Evolutionary conservation across 768 basidiomycete species (phyloP), one percentile per base, ranked within the genome.

Genomic region (Tricholoma sp.): DNA sequence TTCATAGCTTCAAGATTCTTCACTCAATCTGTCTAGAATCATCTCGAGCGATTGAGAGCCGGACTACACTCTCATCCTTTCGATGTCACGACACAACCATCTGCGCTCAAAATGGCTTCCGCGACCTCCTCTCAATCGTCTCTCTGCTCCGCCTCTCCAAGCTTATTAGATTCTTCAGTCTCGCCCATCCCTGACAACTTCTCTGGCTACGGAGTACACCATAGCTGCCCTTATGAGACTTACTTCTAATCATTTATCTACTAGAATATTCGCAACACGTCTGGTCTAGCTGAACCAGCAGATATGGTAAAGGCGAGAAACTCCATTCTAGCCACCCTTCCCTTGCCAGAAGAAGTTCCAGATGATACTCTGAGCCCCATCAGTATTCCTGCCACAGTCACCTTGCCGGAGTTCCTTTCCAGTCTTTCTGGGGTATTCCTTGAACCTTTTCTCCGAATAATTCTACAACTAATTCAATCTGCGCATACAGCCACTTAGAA

Each of bases 281-380:
- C 69, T 3, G 58, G 59, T 6, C 67, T 69, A 4, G 70, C 69
- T 20, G 74, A 77, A 48, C 74, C 76, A 9, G 67, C 75, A 47
- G 78, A 77, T 31, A 73, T 77, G 53, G 77, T 82, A 56, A 73
- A 77, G 44, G 76, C 79, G 3, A 74, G 89, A 67, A 80, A 84
- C 59, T 70, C 77, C 5, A 68, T 83, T 12, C 71, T 91, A 5
- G 80, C 82, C 1, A 61, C 71, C 2, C 79, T 91, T 39, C 87
- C 87, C 8, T 70, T 91, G 5, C 89, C 89, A 6, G 64, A 71
- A 1, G 80, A 80, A 51, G 78, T 83, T 37, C 88, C 88, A 0
- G 80, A 83, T 36, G 85, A 86, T 52, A 80, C 80, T 1, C 74
- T 91, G 47, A 83, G 79, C 51, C 89, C 89, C 0, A 84, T 91